Evolutionary conservation across 2,329 filamentous ascomycete species (phyloP), one percentile per base, ranked within the genome.

Genomic region (Xylariomycetidae sp.): DNA sequence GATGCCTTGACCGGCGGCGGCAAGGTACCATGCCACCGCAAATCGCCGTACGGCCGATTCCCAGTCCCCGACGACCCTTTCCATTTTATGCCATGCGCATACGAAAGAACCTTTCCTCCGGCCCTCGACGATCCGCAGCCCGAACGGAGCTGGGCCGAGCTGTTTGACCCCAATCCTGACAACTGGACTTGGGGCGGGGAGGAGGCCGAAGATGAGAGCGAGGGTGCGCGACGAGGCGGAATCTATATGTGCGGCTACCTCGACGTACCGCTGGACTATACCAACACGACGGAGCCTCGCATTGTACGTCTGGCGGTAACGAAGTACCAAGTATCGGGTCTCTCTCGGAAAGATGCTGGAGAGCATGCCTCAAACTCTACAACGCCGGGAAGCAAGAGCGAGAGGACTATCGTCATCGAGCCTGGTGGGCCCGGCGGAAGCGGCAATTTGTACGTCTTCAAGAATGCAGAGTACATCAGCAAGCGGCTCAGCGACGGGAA

Each of bases 401-500:
- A 60, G 29, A 57, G 68, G 13, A 72, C 69, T 2, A 59, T 72
- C 23, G 60, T 73, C 14, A 52, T 73, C 19, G 62, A 72, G 34
- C 69, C 69, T 3, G 70, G 70, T 26, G 68, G 68, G 8, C 68
- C 68, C 0, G 68, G 68, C 2, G 68, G 63, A 10, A 68, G 65
- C 39, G 69, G 68, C 4, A 68, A 63, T 0, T 49, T 34, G 1
- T 63, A 63, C 24, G 57, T 52, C 3, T 70, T 63, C 64, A 44
- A 56, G 5, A 42, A 40, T 0, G 59, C 55, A 4, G 59, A 68
- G 35, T 33, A 39, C 0, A 38, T 66, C 22, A 60, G 63, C 4
- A 45, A 59, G 34, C 60, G 64, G 3, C 48, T 72, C 10, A 67
- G 65, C 35, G 59, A 59, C 19, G 56, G 61, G 15, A 47, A 53